Evolutionary conservation across 768 basidiomycete genomes (phyloP).

Genomic region (Leccinum rimulosum): DNA sequence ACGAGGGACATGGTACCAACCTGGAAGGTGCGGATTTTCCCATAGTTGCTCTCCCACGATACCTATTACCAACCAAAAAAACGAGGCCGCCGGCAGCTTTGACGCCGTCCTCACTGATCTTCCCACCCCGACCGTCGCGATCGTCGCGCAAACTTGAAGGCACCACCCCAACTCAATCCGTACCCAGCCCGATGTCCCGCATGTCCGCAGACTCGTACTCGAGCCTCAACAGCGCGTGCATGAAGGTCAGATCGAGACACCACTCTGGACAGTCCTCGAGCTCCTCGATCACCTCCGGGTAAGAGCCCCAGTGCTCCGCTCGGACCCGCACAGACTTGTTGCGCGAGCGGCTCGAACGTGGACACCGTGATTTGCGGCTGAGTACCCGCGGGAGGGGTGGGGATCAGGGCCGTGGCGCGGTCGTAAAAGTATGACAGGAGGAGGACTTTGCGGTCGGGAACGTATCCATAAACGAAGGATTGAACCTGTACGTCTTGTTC

Average conservation of each 20-base stretch:
- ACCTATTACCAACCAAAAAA: too few relatives aligned
- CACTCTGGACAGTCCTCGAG: conserved; percentile 84
- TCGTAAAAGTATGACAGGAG: conserved; percentile 99
- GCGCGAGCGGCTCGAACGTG: conserved; percentile 61
- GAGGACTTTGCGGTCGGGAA: conserved; percentile 80
- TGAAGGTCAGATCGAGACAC: conserved; percentile 94
- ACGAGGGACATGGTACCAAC: too few relatives aligned
- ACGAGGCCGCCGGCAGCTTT: too few relatives aligned
- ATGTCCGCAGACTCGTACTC: conserved; percentile 85
- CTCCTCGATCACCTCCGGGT: conserved; percentile 57
- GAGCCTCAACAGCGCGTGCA: conserved; percentile 81
- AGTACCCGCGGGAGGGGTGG: conserved; percentile 19
- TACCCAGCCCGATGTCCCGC: conserved; percentile 75
- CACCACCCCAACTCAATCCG: conserved; percentile 96
- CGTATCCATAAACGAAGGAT: conserved; percentile 83
- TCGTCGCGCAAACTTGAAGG: conserved; percentile 64
- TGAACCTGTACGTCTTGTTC: conserved; percentile 46
- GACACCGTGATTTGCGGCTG: conserved; percentile 44
- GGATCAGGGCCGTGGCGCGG: conserved; percentile 77
- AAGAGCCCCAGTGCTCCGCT: conserved; percentile 40
- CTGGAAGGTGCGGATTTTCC: too few relatives aligned
- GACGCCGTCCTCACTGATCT: conserved; percentile 42
- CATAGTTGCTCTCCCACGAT: too few relatives aligned
- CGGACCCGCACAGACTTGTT: conserved; percentile 70
- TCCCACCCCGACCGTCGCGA: conserved; percentile 65